These are phyloP conservation scores for Omphalotus olearius DNA, from an alignment of 1,284 basidiomycete genomes.

Conservation along the genomic window DNA sequence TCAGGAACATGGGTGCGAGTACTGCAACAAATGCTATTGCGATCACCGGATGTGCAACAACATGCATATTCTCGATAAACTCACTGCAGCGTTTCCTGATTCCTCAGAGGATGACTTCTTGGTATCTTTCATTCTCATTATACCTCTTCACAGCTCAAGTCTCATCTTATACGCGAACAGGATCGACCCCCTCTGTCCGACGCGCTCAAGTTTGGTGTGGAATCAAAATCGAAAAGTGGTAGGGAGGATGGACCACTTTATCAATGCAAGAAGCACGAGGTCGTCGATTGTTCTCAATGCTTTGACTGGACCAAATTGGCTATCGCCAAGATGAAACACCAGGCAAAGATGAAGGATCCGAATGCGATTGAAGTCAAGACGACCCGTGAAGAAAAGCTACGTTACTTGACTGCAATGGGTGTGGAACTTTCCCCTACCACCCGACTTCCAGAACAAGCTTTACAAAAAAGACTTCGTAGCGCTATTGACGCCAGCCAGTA, in stretches of 20 bases:
- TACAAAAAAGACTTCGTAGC: slow-evolving; percentile 8
- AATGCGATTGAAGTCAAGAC: slow-evolving; percentile 5
- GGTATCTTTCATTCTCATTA: slow-evolving; percentile 14
- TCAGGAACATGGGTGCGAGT: slow-evolving; percentile 28
- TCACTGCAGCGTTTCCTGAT: slow-evolving; percentile 15
- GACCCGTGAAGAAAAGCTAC: slow-evolving; percentile 5
- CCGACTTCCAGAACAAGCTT: slow-evolving; percentile 8
- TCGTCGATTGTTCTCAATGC: slow-evolving; percentile 25
- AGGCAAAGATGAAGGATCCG: background rate
- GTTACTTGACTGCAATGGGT: slow-evolving; percentile 8
- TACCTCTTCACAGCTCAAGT: background rate
- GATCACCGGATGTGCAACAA: slow-evolving; percentile 31
- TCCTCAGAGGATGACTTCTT: slow-evolving; percentile 12
- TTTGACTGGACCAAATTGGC: slow-evolving; percentile 26
- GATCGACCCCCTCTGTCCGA: slow-evolving; percentile 15
- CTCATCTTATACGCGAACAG: background rate
- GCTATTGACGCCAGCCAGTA: slow-evolving; percentile 11
- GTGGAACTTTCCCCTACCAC: slow-evolving; percentile 5
- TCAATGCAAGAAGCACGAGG: slow-evolving; percentile 24
- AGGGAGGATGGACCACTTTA: slow-evolving; percentile 16
- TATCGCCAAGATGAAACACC: slow-evolving; percentile 5
- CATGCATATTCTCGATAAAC: slow-evolving; percentile 24
- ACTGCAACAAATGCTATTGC: slow-evolving; percentile 25
- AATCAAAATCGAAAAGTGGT: slow-evolving; percentile 13
- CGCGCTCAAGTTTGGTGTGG: slow-evolving; percentile 25